phyloP scores from a whole-genome alignment of 495 filamentous ascomycete genomes.

The Daldinia grandis region DNA sequence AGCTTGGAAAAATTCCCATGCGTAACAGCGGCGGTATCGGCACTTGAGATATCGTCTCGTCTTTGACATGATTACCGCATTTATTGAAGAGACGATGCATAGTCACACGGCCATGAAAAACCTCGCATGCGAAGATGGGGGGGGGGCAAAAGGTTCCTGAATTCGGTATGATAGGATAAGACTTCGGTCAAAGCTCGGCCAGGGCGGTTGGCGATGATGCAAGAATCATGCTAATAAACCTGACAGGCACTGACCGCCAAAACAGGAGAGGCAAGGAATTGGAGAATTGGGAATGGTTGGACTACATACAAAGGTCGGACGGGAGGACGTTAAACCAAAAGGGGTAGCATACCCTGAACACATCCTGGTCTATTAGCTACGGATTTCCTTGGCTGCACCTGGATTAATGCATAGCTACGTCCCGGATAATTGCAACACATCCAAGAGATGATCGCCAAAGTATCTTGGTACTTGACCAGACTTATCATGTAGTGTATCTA shows the following conservation, averaged over 20 bases:
- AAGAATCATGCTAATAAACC: conserved; percentile 44
- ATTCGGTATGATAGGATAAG: conserved; percentile 39
- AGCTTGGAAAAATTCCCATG: conserved; percentile 13
- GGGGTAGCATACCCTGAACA: conserved; percentile 31
- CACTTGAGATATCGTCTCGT: conserved; percentile 32
- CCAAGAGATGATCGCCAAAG: conserved; percentile 2
- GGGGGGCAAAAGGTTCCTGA: conserved; percentile 26
- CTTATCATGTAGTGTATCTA: neutral
- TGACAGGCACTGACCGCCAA: conserved; percentile 42
- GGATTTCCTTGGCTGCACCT: conserved; percentile 13
- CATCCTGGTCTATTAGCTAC: conserved; percentile 5
- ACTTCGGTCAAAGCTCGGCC: conserved; percentile 44
- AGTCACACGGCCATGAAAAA: conserved; percentile 39
- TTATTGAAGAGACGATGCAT: conserved; percentile 37
- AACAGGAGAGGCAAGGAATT: conserved; percentile 35
- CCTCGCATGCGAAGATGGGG: conserved; percentile 30
- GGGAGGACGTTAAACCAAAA: conserved; percentile 33
- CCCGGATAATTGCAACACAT: conserved; percentile 29
- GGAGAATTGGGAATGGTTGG: conserved; percentile 4
- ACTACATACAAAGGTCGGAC: neutral
- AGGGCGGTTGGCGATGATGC: conserved; percentile 44
- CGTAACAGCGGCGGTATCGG: conserved; percentile 39
- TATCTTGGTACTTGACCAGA: conserved; percentile 25
- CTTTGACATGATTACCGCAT: conserved; percentile 37
- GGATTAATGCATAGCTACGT: conserved; percentile 28